Conservation (phyloP, 1,284 basidiomycete genomes). For the Cutaneotrichosporon sp. region DNA sequence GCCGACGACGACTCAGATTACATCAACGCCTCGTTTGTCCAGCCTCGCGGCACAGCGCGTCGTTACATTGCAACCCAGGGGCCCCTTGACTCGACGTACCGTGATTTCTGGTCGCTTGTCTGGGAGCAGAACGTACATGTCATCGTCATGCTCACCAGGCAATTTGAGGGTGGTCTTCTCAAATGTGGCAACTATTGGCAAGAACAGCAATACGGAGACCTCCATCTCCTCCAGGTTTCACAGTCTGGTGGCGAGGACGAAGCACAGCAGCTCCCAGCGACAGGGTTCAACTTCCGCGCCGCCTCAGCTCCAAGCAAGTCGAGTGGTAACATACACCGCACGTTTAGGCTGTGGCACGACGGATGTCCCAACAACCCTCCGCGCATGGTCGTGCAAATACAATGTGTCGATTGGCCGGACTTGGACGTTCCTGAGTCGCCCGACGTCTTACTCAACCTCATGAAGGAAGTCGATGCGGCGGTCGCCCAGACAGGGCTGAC, state of each 20-base stretch:
- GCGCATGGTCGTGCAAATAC: constrained; percentile 66
- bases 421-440: constrained; percentile 87
- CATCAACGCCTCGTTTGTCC: constrained; percentile 88
- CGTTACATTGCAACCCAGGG: constrained; percentile 96
- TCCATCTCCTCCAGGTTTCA: constrained; percentile 66
- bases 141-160: constrained; percentile 77
- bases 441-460: constrained; percentile 67
- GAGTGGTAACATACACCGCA: constrained; percentile 60
- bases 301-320: constrained; percentile 18
- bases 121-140: constrained; percentile 60
- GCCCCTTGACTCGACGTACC: constrained; percentile 82
- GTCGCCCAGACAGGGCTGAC: constrained; percentile 59
- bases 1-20: constrained; percentile 72
- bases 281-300: constrained; percentile 52
- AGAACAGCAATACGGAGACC: constrained; percentile 66
- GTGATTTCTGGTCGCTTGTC: constrained; percentile 83
- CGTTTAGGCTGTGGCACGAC: constrained; percentile 66
- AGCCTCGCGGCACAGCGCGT: constrained; percentile 73
- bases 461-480: constrained; percentile 61
- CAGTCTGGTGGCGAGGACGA: constrained; percentile 59
- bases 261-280: constrained; percentile 26
- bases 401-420: constrained; percentile 90
- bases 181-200: constrained; percentile 95
- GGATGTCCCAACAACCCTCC: constrained; percentile 62
- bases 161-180: constrained; percentile 80